These are phyloP conservation scores for Rutstroemia sp. DNA, from an alignment of 2,329 filamentous ascomycete species.

Conservation along the genomic window DNA sequence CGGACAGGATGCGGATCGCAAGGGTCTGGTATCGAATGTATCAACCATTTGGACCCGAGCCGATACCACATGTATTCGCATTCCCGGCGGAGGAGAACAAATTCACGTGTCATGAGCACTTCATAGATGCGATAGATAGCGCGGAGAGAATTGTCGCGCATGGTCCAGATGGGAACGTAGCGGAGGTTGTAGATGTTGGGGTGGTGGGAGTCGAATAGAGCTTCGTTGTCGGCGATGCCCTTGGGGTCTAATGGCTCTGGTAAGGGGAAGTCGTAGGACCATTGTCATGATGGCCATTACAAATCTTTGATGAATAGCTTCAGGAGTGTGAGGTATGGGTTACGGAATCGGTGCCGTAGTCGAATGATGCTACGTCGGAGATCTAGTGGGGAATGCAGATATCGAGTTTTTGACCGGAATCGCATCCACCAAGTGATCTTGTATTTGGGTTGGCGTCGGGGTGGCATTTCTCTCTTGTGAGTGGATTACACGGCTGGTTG, in stretches of 20 bases:
- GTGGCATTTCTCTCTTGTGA: conserved; percentile 1
- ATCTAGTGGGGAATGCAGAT: conserved; percentile 1
- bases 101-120: conserved; percentile 10
- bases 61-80: conserved; percentile 27
- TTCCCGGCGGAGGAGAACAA: conserved; percentile 10
- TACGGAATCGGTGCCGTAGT: not conserved
- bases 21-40: conserved; percentile 24
- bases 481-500: not conserved
- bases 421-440: conserved; percentile 10
- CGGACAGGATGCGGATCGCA: conserved; percentile 24
- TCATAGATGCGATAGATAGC: conserved; percentile 29
- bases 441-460: conserved; percentile 1
- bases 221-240: conserved; percentile 4
- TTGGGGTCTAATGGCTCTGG: conserved; percentile 7
- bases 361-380: not conserved
- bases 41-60: conserved; percentile 16
- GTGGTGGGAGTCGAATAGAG: conserved; percentile 4
- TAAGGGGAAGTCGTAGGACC: conserved; percentile 7
- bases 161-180: conserved; percentile 24
- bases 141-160: conserved; percentile 27
- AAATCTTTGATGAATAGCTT: conserved; percentile 2
- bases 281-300: conserved; percentile 1
- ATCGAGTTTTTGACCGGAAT: conserved; percentile 5
- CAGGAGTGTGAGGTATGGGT: not conserved
- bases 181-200: conserved; percentile 22